A percentile compares a stretch with the other conserved stretches of the same genome.
Evolutionary conservation across 2,329 filamentous ascomycete species (phyloP).

Genomic region (Trichoderma brevicompactum): DNA sequence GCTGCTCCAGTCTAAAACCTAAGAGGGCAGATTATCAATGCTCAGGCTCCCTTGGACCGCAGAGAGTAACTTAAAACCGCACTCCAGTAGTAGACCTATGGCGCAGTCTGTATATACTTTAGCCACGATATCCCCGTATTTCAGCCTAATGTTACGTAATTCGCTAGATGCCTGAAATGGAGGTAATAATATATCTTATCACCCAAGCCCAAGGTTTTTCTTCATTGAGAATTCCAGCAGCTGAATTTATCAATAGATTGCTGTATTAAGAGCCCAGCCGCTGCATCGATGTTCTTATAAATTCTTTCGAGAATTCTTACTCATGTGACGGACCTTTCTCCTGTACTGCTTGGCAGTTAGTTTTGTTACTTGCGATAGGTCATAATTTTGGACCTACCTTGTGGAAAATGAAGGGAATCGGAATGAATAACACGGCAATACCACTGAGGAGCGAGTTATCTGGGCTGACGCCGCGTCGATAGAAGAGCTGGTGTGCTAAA

Average conservation of each 20-base stretch:
- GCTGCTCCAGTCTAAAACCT: too few species aligned
- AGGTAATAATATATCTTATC: too few species aligned
- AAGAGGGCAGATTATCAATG: too few species aligned
- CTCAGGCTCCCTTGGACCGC: too few species aligned
- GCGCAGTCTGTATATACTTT: too few species aligned
- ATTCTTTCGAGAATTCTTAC: slow-evolving; percentile 6
- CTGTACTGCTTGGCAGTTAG: background rate
- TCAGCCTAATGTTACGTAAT: too few species aligned
- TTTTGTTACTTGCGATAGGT: background rate
- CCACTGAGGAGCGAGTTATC: slow-evolving; percentile 5
- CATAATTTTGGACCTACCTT: background rate
- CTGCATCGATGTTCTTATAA: background rate
- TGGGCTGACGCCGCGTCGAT: background rate
- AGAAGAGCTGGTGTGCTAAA: background rate
- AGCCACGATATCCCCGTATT: too few species aligned
- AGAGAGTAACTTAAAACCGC: too few species aligned
- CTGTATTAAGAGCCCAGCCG: background rate
- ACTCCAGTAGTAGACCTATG: too few species aligned
- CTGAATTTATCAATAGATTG: background rate
- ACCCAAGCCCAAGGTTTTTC: background rate
- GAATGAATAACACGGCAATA: background rate
- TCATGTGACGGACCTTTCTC: background rate
- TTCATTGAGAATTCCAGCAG: background rate
- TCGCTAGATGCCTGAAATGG: too few species aligned
- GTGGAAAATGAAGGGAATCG: background rate